Evolutionary conservation across 768 basidiomycete species (phyloP), one percentile per base, ranked within the genome.

Genomic region (Botryobasidium botryosum): DNA sequence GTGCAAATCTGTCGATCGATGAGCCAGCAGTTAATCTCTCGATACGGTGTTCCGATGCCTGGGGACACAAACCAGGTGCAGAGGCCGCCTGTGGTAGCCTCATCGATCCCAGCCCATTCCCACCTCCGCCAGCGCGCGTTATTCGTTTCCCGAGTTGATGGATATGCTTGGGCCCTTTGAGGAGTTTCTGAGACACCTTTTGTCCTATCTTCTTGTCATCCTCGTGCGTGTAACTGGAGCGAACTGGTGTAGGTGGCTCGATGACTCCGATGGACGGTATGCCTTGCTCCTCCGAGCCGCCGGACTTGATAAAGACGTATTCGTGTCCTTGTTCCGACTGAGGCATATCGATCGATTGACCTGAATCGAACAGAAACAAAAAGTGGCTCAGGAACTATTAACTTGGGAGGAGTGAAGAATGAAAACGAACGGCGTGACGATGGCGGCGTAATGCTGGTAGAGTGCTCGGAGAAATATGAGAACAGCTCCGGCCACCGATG

Each of bases 401-500:
- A 12, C 18, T 12, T 33, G 32, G 10, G 32, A 33, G 18, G 18
- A 33, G 32, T n/a, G n/a, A n/a, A n/a, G n/a, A n/a, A 39, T 8
- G 23, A 39, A 10, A 13, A 13, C 40, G 10, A 10, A 42, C 40
- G 8, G 8, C 40, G 28, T 12, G 40, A 26, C 15, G 40, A 20
- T 15, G 15, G 10, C 15, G 37, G 17, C 12, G 43, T 8, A 8
- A 13, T 18, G 20, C 40, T 20, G 8, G 36, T 15, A 42, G 17
- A 42, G 23, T 36, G 38, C 46, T 77, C 78, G 0, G 87, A 77
- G 55, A 88, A 77, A 81, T 83, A 94, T 4, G 71, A 64, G 58
- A 91, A 92, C 6, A 87, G 69, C 23, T 87, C 85, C 13, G 87
- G 65, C 74, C 87, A 90, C 46, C 74, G 77, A 15, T 64, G 62